phyloP scores from a whole-genome alignment of 345 rosid genomes.

The Gossypium herbaceum region DNA sequence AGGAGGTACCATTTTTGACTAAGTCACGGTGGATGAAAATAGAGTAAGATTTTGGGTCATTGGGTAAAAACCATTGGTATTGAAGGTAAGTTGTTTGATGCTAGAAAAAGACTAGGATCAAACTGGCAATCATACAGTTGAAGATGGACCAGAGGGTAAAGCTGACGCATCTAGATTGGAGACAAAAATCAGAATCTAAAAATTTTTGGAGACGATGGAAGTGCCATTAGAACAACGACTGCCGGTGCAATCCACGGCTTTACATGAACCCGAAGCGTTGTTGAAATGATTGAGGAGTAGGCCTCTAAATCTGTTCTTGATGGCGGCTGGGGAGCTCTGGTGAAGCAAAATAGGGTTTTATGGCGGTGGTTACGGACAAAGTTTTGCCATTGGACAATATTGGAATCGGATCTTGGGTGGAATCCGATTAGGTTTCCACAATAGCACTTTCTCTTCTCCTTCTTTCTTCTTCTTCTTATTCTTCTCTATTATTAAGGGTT shows the following conservation, averaged over 20 bases:
- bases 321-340: slow-evolving; percentile 65
- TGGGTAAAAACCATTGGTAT: slow-evolving; percentile 91
- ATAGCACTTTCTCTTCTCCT: no score
- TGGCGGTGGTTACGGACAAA: slow-evolving; percentile 53
- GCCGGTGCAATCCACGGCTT: slow-evolving; percentile 55
- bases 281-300: slow-evolving; percentile 57
- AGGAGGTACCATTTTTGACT: slow-evolving; percentile 68
- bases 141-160: slow-evolving; percentile 84
- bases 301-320: slow-evolving; percentile 73
- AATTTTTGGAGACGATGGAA: slow-evolving; percentile 68
- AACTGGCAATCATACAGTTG: slow-evolving; percentile 94
- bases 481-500: no score
- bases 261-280: slow-evolving; percentile 46
- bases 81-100: slow-evolving; percentile 71
- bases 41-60: slow-evolving; percentile 59
- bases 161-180: slow-evolving; percentile 90
- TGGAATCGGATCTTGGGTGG: slow-evolving; percentile 79
- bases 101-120: slow-evolving; percentile 95
- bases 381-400: slow-evolving; percentile 71
- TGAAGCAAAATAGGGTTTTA: slow-evolving; percentile 70
- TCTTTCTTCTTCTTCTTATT: no score
- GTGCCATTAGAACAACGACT: slow-evolving; percentile 66
- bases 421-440: slow-evolving; percentile 69
- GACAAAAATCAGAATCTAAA: slow-evolving; percentile 70
- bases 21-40: slow-evolving; percentile 70